Percentiles rank a stretch among this genome's conserved stretches.
Conservation (phyloP, 2,329 filamentous ascomycete genomes). For the Penicillium sp. region DNA sequence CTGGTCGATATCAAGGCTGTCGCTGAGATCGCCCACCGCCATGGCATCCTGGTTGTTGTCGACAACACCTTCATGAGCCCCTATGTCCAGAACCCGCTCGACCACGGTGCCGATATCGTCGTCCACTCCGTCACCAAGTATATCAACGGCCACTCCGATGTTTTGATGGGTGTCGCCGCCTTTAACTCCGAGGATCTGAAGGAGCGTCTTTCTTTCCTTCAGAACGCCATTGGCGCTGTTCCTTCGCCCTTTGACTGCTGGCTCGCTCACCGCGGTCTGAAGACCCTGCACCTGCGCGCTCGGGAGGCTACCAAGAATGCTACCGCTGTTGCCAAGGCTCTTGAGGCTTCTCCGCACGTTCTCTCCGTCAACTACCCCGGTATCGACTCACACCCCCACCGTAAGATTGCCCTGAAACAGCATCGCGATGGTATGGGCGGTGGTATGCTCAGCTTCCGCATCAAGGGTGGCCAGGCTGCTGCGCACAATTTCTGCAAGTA, state of each 20-base stretch:
- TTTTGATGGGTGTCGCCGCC: slow-evolving; percentile 94
- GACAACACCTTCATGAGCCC: slow-evolving; percentile 98
- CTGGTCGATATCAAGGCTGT: slow-evolving; percentile 91
- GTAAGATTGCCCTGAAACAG: slow-evolving; percentile 78
- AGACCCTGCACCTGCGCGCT: slow-evolving; percentile 91
- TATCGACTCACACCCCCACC: slow-evolving; percentile 78
- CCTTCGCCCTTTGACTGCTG: slow-evolving; percentile 95
- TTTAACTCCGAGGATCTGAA: slow-evolving; percentile 83
- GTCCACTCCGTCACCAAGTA: slow-evolving; percentile 98
- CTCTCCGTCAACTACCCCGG: slow-evolving; percentile 94
- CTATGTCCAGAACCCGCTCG: slow-evolving; percentile 93
- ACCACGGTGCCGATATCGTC: slow-evolving; percentile 93
- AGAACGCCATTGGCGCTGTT: slow-evolving; percentile 95
- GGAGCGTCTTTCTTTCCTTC: slow-evolving; percentile 77
- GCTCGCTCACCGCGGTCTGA: slow-evolving; percentile 94
- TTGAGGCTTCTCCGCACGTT: slow-evolving; percentile 76
- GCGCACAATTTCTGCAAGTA: slow-evolving; percentile 88
- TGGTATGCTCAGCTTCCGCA: slow-evolving; percentile 95
- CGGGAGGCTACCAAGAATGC: slow-evolving; percentile 82
- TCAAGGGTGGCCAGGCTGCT: slow-evolving; percentile 77
- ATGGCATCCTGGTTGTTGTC: slow-evolving; percentile 92
- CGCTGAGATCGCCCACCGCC: slow-evolving; percentile 73
- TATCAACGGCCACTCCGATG: slow-evolving; percentile 95
- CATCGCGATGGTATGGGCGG: slow-evolving; percentile 92
- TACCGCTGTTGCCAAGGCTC: slow-evolving; percentile 66